Base-by-base conservation (phyloP, 768 basidiomycete genomes). In the Termitomyces heimii region DNA sequence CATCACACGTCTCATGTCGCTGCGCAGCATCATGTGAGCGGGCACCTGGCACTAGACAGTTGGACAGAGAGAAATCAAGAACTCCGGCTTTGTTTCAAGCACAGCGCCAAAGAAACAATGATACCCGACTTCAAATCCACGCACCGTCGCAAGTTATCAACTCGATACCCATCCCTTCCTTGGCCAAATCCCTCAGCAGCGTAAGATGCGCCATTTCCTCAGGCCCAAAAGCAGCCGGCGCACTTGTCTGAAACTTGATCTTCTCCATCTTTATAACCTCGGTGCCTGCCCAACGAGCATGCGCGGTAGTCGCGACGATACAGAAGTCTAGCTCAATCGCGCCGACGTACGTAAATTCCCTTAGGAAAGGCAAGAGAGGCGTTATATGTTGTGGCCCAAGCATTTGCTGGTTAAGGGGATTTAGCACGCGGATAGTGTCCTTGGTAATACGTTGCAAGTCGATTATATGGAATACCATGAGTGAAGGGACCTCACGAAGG, bases 391-490 rank as follows among this genome's bases (percentile, higher is more conserved):
- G 47, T 9, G 57, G 55, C 18, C 45, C 45, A 28, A 56, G 45
- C 40, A 52, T 50, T 34, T n/a, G 8, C 31, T 47, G 53, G 29
- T 60, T 60, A 24, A 49, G 44, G 3, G 64, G 64, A 18, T 61
- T 58, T 16, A 65, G 52, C 9, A 54, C 56, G 20, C 53, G 51
- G 5, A 61, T 58, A 8, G 60, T 62, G 37, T 60, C 55, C 28
- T 61, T 54, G 6, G 64, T 58, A 22, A 65, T 24, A 14, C 60
- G 52, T 7, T 58, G 54, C n/a, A 65, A 29, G 37, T 61, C 51
- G n/a, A 53, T 52, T n/a, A 65, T 48, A 14, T 55, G 51, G 18
- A 65, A 46, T 28, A 52, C 46, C 2, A 49, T 31, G 26, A 63
- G 62, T 18, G 58, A 61, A 3, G 60, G 60, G 26, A 56, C 22